Evolutionary conservation across 768 basidiomycete genomes (phyloP).

Genomic region (Tephrocybe sp.): DNA sequence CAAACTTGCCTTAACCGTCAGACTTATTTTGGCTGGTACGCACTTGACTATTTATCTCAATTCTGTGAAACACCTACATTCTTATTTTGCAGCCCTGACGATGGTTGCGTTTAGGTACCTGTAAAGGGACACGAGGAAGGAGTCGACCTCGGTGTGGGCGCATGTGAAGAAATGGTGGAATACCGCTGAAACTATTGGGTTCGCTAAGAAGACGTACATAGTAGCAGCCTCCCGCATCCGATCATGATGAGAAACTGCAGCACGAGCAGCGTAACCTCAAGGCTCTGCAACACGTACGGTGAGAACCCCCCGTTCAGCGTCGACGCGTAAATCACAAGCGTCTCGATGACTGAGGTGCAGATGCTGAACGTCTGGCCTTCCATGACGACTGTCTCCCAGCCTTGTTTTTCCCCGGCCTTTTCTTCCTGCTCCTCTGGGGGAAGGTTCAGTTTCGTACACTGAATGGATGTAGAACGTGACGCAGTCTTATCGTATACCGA

Average conservation of each 20-base stretch:
- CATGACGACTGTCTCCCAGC: constrained; percentile 78
- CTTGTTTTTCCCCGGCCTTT: constrained; percentile 58
- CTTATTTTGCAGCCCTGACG: no score
- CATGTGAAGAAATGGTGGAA: constrained; percentile 65
- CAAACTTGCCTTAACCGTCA: no score
- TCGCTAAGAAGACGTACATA: constrained; percentile 62
- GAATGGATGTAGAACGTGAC: not conserved
- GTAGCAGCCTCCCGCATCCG: constrained; percentile 80
- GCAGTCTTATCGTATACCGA: constrained; percentile 60
- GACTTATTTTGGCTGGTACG: no score
- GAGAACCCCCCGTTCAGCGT: constrained; percentile 66
- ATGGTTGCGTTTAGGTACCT: constrained; percentile 66
- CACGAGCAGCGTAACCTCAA: constrained; percentile 72
- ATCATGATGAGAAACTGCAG: constrained; percentile 79
- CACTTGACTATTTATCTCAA: no score
- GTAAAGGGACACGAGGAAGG: constrained; percentile 77
- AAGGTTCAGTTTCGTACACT: not conserved
- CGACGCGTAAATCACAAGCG: constrained; percentile 78
- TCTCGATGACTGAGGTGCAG: constrained; percentile 77
- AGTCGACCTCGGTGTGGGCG: constrained; percentile 70
- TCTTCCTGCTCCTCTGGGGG: constrained; percentile 54
- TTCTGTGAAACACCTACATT: no score
- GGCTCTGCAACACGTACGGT: constrained; percentile 68
- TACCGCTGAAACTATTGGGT: constrained; percentile 67
- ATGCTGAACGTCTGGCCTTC: constrained; percentile 79